Evolutionary conservation across 306 rosid genomes (phyloP), one percentile per base, ranked within the genome.

Genomic region (Myrica gale): DNA sequence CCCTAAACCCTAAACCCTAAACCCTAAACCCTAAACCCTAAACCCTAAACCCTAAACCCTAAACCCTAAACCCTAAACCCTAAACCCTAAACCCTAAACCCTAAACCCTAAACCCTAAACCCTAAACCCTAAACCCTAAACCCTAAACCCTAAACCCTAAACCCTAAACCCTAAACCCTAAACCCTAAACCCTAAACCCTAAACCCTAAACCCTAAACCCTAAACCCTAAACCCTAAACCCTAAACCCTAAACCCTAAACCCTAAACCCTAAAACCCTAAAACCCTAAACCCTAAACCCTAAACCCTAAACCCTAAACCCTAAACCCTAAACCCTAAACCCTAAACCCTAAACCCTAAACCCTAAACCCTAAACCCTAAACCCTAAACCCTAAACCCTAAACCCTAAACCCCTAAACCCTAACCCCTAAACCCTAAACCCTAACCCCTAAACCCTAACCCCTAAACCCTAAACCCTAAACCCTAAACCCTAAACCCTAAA

Each of bases 151-250:
- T 23, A 43, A 60, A 46, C 51, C 71, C 70, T 62, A 39, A 62
- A 60, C 51, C 70, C 71, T 16, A 57, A 74, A 74, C 48, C 69
- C 78, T 13, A 16, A 74, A 61, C 66, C 71, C 71, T 50, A 57
- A 74, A 45, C 32, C 52, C 37, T 21, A 43, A 74, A 61, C 68
- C 78, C 71, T 21, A 41, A 74, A 61, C 61, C 76, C 71, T 46
- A 74, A 74, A 61, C 71, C 71, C 60, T 43, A 58, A 74, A 74
- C 78, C 57, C 78, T 74, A 74, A 61, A 61, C 71, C 71, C 78
- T 21, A 61, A 74, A 74, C 71, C 78, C 71, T 61, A 74, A 74
- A 61, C 78, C 71, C 71, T 61, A 61, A 74, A 74, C 78, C 78
- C 58, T 62, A 74, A 62, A 74, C 71, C 78, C 61, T 61, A 61